Evolutionary conservation across 2,329 filamentous ascomycete species (phyloP), one percentile per base, ranked within the genome.

Genomic region (Paraphoma sp.): DNA sequence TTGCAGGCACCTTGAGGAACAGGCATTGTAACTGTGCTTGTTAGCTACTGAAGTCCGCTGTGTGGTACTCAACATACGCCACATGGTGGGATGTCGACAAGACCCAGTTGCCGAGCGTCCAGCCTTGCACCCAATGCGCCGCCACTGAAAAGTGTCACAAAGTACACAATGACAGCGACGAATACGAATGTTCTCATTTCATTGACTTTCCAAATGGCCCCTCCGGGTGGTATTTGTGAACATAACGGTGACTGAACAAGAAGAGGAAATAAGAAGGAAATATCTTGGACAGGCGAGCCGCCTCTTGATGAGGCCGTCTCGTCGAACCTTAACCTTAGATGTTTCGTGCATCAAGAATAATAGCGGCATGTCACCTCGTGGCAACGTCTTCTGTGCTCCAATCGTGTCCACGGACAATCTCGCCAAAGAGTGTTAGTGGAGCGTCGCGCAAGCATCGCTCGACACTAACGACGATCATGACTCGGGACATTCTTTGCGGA

Each of bases 21-120:
- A 65, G 49, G 42, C 62, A 65, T 45, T 47, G 41, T 23, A 65
- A 49, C 62, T 59, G 18, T 16, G n/a, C 12, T 36, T 6, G 46
- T 48, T 23, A 48, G 46, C n/a, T 16, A 48, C 6, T 23, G 46
- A 14, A 31, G 23, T 11, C 42, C n/a, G 16, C n/a, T 4, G 16
- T 16, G 16, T 8, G 40, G 40, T n/a, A 16, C n/a, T 42, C 11
- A 17, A 17, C 40, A 8, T 42, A 42, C 40, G 11, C 40, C 40
- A n/a, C 40, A 42, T 16, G 40, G 40, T 16, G 40, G 40, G n/a
- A 42, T 42, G 7, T 42, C 40, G 11, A 17, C 40, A 42, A 42
- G 40, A 42, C 40, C 40, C n/a, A 42, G 16, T 42, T 42, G 14
- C 40, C 40, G 40, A 16, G 14, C 40, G 11, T 16, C 40, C 40